phyloP scores from a whole-genome alignment of 495 filamentous ascomycete species.

The Penicillium subrubescens region DNA sequence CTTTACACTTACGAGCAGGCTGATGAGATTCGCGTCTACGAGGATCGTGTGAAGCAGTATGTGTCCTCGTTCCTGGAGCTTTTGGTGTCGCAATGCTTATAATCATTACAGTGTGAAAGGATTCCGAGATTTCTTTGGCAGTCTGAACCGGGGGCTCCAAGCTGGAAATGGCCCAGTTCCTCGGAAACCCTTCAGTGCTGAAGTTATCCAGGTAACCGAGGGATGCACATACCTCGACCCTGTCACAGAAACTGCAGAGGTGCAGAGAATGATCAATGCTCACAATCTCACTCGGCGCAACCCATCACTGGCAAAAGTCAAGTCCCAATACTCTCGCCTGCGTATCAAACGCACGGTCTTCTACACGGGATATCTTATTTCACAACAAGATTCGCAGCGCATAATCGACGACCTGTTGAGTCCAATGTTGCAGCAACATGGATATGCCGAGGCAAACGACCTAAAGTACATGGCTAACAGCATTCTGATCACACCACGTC shows the following conservation, averaged over 20 bases:
- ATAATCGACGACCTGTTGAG: constrained; percentile 68
- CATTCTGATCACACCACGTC: constrained; percentile 82
- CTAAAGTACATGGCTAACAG: constrained; percentile 85
- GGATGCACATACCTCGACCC: constrained; percentile 76
- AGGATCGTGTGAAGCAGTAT: constrained; percentile 67
- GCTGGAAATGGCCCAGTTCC: constrained; percentile 31
- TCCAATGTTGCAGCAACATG: constrained; percentile 49
- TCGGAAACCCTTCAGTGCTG: constrained; percentile 66
- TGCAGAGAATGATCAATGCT: constrained; percentile 85
- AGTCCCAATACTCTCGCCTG: constrained; percentile 46
- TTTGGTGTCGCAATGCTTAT: constrained; percentile 13
- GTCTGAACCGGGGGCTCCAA: constrained; percentile 63
- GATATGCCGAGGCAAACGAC: constrained; percentile 58
- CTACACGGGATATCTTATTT: constrained; percentile 93
- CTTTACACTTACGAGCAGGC: constrained; percentile 82
- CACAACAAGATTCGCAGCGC: constrained; percentile 64
- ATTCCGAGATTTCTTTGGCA: constrained; percentile 79
- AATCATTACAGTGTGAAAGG: constrained; percentile 58
- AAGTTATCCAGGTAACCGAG: constrained; percentile 89
- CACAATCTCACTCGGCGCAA: constrained; percentile 67
- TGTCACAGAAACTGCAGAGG: constrained; percentile 76
- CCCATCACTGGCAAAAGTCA: constrained; percentile 34
- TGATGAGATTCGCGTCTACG: constrained; percentile 75
- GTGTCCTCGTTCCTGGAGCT: constrained; percentile 12
- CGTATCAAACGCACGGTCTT: constrained; percentile 84